Conservation (phyloP, 768 basidiomycete species). For the Daedaleopsis sinensis region DNA sequence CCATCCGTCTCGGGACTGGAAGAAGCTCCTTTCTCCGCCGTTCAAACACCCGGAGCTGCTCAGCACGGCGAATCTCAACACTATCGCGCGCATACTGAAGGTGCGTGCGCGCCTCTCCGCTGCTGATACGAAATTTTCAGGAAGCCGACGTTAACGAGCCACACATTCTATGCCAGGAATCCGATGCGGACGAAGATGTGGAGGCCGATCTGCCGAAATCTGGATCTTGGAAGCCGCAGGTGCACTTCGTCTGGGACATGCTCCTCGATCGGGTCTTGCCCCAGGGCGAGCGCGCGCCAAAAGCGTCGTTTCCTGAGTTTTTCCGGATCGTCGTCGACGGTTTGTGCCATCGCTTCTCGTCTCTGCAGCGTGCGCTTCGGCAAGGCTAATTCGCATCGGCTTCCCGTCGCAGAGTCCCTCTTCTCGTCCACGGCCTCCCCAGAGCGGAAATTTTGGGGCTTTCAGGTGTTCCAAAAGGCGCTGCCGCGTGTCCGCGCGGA, state of each 20-base stretch:
- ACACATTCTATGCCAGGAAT: conserved; percentile 48
- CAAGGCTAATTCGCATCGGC: conserved; percentile 3
- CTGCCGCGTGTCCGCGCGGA: conserved; percentile 64
- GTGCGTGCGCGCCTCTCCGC: conserved; percentile 38
- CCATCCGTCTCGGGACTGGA: conserved; percentile 70
- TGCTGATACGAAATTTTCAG: neutral
- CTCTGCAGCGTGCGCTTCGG: conserved; percentile 8
- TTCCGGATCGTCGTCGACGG: conserved; percentile 92
- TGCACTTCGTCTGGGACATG: conserved; percentile 91
- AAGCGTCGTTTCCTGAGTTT: conserved; percentile 85
- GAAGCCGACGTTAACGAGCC: neutral
- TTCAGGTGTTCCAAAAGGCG: conserved; percentile 84
- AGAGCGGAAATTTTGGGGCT: conserved; percentile 95
- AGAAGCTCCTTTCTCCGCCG: conserved; percentile 59
- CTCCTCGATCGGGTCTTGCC: conserved; percentile 76
- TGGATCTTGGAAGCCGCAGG: conserved; percentile 82
- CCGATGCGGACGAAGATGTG: conserved; percentile 37
- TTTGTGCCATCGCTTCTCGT: conserved; percentile 30
- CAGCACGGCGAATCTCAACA: conserved; percentile 67
- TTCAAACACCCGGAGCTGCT: conserved; percentile 81
- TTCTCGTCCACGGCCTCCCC: conserved; percentile 84
- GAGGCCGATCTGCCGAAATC: conserved; percentile 50
- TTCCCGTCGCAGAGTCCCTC: conserved; percentile 66
- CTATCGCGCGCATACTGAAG: conserved; percentile 79
- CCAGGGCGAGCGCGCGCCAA: conserved; percentile 34